Conservation (phyloP, 2,329 filamentous ascomycete genomes). For the Aspergillus sp. region DNA sequence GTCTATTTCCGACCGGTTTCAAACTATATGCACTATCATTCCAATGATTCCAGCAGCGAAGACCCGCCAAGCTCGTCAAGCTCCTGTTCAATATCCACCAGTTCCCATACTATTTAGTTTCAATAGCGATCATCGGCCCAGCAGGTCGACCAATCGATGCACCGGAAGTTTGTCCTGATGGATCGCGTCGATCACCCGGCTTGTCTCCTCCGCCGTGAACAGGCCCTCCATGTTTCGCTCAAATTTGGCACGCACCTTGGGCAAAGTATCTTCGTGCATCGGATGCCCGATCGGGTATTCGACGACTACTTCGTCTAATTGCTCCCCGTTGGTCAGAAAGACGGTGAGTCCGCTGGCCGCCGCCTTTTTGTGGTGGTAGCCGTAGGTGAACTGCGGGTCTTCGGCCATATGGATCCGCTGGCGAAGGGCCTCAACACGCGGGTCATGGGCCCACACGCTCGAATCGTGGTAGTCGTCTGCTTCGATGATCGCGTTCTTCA, state of each 20-base stretch:
- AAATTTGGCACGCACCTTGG: constrained; percentile 23
- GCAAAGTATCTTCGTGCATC: constrained; percentile 20
- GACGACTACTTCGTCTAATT: constrained; percentile 27
- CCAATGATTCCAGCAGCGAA: no score
- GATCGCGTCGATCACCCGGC: constrained; percentile 7
- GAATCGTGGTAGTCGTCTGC: constrained; percentile 25
- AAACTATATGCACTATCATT: no score
- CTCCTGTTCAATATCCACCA: no score
- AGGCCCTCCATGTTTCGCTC: constrained; percentile 22
- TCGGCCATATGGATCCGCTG: constrained; percentile 25
- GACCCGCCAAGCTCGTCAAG: not conserved
- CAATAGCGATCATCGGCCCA: not conserved
- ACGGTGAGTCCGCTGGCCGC: constrained; percentile 25
- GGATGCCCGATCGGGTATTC: constrained; percentile 39
- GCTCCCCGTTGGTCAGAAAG: constrained; percentile 19
- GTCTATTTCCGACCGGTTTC: no score
- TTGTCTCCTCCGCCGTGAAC: constrained; percentile 7
- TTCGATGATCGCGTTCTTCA: constrained; percentile 25
- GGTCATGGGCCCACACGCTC: constrained; percentile 18
- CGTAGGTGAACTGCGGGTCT: constrained; percentile 28
- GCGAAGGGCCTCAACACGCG: constrained; percentile 19
- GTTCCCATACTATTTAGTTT: not conserved
- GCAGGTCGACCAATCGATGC: not conserved
- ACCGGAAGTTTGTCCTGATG: constrained; percentile 6
- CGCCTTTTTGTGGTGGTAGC: constrained; percentile 25